Percentiles rank a stretch among this genome's conserved stretches.
Conservation (phyloP, 495 filamentous ascomycete genomes). For the Physcia stellaris region DNA sequence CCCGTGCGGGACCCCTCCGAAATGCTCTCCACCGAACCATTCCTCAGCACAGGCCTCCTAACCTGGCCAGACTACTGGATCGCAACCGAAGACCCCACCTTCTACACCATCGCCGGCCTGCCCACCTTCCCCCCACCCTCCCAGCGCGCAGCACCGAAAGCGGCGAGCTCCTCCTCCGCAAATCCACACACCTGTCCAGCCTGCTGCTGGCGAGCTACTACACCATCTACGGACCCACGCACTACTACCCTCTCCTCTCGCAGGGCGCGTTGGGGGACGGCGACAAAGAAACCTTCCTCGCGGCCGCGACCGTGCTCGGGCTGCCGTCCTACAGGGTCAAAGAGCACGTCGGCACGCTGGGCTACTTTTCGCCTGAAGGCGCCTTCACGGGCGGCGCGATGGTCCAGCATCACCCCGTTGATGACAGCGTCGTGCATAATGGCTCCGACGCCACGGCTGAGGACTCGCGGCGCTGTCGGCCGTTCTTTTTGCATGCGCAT, state of each 20-base stretch:
- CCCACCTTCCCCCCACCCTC: constrained; percentile 22
- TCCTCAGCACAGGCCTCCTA: constrained; percentile 37
- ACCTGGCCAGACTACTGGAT: constrained; percentile 53
- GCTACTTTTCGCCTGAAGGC: constrained; percentile 20
- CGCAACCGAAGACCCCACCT: constrained; percentile 35
- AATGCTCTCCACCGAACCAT: constrained; percentile 37
- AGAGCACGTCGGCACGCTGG: constrained; percentile 27
- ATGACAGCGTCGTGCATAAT: constrained; percentile 20
- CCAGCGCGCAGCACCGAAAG: constrained; percentile 36
- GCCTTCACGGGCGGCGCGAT: constrained; percentile 25
- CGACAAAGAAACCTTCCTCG: constrained; percentile 52
- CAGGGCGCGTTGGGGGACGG: constrained; percentile 45
- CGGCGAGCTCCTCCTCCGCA: constrained; percentile 43
- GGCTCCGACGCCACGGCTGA: constrained; percentile 1
- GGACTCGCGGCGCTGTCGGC: background rate
- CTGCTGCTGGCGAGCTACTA: constrained; percentile 49
- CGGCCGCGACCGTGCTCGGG: constrained; percentile 36
- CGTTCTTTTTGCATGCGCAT: constrained; percentile 24
- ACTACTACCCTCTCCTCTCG: constrained; percentile 44
- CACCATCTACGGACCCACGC: constrained; percentile 43
- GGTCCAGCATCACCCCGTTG: constrained; percentile 33
- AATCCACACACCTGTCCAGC: constrained; percentile 35
- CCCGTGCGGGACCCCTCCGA: constrained; percentile 37
- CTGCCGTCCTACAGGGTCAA: constrained; percentile 38
- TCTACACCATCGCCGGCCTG: constrained; percentile 39